Percentiles rank a stretch among this genome's conserved stretches.
These are phyloP conservation scores for Ploettnerulaceae sp. DNA, from an alignment of 2,329 filamentous ascomycete species.

Conservation along the genomic window DNA sequence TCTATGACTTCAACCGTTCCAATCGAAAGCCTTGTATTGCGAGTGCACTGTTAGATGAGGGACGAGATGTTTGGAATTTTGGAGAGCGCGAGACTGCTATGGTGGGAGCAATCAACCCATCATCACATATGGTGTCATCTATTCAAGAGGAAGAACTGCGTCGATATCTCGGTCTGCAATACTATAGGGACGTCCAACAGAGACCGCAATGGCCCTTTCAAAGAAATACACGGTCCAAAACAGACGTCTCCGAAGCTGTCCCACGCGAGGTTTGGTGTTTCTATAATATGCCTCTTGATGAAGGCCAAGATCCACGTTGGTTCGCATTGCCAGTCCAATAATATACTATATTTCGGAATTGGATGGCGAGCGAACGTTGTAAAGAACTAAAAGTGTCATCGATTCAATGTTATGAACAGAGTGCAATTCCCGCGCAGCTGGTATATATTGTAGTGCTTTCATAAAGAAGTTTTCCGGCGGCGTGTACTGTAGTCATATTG, in stretches of 20 bases:
- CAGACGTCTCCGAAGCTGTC: conserved; percentile 42
- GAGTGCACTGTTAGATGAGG: conserved; percentile 38
- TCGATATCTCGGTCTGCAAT: conserved; percentile 49
- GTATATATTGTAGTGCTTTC: conserved; percentile 45
- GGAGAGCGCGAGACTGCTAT: conserved; percentile 33
- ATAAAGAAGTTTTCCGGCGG: conserved; percentile 43
- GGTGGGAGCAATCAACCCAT: conserved; percentile 24
- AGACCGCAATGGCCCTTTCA: conserved; percentile 46
- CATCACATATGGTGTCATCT: conserved; percentile 38
- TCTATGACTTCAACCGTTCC: conserved; percentile 44
- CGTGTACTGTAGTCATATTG: conserved; percentile 40
- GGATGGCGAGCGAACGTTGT: conserved; percentile 46
- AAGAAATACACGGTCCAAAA: conserved; percentile 50
- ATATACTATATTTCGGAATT: conserved; percentile 51
- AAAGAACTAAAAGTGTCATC: conserved; percentile 45
- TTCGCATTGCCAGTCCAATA: conserved; percentile 49
- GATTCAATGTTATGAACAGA: conserved; percentile 48
- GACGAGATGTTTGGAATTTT: conserved; percentile 30
- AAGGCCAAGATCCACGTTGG: conserved; percentile 47
- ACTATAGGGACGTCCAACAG: conserved; percentile 46
- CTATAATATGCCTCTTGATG: conserved; percentile 44
- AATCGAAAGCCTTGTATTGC: conserved; percentile 42
- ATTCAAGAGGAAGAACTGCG: conserved; percentile 43
- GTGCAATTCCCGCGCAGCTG: conserved; percentile 43
- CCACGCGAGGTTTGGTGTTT: conserved; percentile 38